Conservation (phyloP, 176 grass and related monocot genomes). For the Bothriochloa decipiens region DNA sequence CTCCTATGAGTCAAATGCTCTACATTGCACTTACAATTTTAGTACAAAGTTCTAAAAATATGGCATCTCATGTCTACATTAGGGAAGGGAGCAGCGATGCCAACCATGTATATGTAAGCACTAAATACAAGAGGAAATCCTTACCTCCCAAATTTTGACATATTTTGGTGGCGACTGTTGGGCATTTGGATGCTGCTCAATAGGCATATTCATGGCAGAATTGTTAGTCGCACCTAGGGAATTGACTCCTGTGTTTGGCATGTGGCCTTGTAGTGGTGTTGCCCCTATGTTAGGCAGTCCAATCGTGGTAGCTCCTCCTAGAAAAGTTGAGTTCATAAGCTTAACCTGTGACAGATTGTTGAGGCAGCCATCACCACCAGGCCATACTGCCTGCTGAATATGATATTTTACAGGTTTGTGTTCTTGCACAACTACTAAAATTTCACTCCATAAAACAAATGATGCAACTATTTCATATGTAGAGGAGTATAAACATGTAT, state of each 20-base stretch:
- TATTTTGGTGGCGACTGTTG: conserved; percentile 55
- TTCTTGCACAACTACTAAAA: conserved; percentile 58
- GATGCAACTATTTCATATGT: neutral
- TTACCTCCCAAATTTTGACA: conserved; percentile 98
- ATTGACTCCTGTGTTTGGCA: conserved; percentile 70
- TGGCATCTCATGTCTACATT: conserved; percentile 1
- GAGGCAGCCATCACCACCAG: conserved; percentile 64
- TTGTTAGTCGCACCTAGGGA: conserved; percentile 59
- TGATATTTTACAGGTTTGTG: conserved; percentile 67
- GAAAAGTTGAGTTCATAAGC: conserved; percentile 55
- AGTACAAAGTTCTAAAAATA: too few relatives aligned
- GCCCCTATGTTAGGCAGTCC: conserved; percentile 62
- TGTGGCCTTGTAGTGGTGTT: conserved; percentile 72
- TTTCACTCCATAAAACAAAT: conserved; percentile 15
- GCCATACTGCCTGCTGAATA: conserved; percentile 36
- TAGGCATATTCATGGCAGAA: conserved; percentile 54
- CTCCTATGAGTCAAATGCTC: neutral
- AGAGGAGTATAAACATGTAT: neutral
- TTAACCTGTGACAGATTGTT: conserved; percentile 75
- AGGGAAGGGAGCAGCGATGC: neutral
- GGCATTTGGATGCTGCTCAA: too few relatives aligned
- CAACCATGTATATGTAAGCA: neutral
- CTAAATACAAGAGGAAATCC: conserved; percentile 32
- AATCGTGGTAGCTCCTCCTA: conserved; percentile 55
- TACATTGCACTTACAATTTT: too few relatives aligned